These are phyloP conservation scores for Nothomitra cinnamomea DNA, from an alignment of 2,329 filamentous ascomycete genomes.

Conservation along the genomic window DNA sequence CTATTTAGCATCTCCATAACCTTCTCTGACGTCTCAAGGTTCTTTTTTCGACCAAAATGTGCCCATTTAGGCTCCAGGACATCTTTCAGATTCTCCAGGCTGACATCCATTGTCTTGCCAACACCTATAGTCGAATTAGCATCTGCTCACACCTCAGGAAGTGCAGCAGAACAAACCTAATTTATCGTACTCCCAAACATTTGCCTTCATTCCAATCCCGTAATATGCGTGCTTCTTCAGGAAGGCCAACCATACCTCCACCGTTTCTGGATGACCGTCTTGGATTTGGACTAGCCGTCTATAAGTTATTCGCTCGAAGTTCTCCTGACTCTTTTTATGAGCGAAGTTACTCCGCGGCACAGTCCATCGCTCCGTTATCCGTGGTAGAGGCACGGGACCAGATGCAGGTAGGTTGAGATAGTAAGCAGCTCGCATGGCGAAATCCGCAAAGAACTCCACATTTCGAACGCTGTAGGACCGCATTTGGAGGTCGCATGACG, in stretches of 20 bases:
- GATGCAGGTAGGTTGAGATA: constrained; percentile 75
- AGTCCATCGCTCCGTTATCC: constrained; percentile 84
- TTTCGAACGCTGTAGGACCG: constrained; percentile 83
- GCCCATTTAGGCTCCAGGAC: constrained; percentile 36
- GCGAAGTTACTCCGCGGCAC: constrained; percentile 81
- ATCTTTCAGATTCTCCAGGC: constrained; percentile 25
- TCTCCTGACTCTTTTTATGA: constrained; percentile 94
- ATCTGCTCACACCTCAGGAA: not conserved
- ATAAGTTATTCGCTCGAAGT: constrained; percentile 83
- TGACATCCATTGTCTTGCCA: constrained; percentile 34
- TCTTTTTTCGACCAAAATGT: constrained; percentile 36
- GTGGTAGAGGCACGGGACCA: constrained; percentile 72
- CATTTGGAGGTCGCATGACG: constrained; percentile 78
- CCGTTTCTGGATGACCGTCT: constrained; percentile 74
- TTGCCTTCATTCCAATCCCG: constrained; percentile 98
- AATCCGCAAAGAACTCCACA: constrained; percentile 87
- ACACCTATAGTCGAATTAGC: constrained; percentile 23
- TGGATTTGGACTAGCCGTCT: constrained; percentile 80
- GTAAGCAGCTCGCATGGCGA: constrained; percentile 85
- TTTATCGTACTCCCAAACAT: constrained; percentile 75
- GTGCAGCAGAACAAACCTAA: constrained; percentile 34
- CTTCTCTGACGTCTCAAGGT: constrained; percentile 34
- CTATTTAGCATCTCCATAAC: constrained; percentile 39
- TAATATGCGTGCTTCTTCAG: constrained; percentile 83
- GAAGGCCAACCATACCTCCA: constrained; percentile 86